Evolutionary conservation across 805 yeast genomes (phyloP), one percentile per base, ranked within the genome.

Genomic region (Wickerhamomyces bovis): DNA sequence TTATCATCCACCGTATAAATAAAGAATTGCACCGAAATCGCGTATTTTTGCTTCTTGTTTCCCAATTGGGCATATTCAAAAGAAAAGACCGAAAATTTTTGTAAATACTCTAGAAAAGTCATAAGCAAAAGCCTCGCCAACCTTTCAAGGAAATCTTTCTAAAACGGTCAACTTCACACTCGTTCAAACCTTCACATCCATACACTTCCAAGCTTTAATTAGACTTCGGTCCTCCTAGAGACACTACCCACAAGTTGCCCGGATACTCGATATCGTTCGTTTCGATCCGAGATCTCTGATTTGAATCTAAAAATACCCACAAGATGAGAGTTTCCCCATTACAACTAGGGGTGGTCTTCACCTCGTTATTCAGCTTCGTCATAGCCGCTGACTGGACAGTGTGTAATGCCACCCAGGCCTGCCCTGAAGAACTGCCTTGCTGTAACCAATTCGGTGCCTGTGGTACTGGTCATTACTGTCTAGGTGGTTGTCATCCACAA

Each of bases 401-500:
- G n/a, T 89, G 96, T 68, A 76, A 75, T 51, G 65, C 75, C 10
- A 70, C 79, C 11, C 49, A 58, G 15, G 56, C 71, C 5, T 89
- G 97, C 68, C 97, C 97, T 2, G 79, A 83, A 60, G 73, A 71
- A 41, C 54, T 62, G n/a, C 97, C 97, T 47, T 89, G 97, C 66
- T 89, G 97, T 65, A 79, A 87, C 12, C 83, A 80, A 54, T 82
- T 76, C 55, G 97, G 97, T 43, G 70, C 66, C 28, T 87, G 95
- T 70, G 95, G 95, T 57, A 76, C 81, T 21, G 95, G 95, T 20
- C 63, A 73, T 16, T 75, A 73, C 66, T 90, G 97, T 71, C 71
- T 89, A 44, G 94, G 92, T 50, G 92, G 95, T 30, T 90, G 97
- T 71, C 87, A 89, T 67, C 85, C 94, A 35, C 70, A 80, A 0